A percentile compares a stretch with the other conserved stretches of the same genome.
These are phyloP conservation scores for Discostella stelligera DNA, from an alignment of 352 stramenopile species.

Conservation along the genomic window DNA sequence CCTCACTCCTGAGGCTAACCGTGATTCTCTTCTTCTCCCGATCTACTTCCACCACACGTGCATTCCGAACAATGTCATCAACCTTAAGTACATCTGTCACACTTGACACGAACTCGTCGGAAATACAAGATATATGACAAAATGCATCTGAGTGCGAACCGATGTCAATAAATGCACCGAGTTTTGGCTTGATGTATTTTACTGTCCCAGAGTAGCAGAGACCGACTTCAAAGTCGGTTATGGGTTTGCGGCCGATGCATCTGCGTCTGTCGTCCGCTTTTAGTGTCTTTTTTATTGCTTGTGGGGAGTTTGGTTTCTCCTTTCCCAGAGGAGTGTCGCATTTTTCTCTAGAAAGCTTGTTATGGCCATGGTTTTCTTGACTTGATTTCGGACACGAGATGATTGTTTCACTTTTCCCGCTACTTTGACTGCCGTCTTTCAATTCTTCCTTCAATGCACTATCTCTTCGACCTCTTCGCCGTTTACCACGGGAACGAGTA, in stretches of 20 bases:
- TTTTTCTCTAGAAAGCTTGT: constrained; percentile 5
- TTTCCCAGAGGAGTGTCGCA: background rate
- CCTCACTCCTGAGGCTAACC: constrained; percentile 69
- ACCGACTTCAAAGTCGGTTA: constrained; percentile 79
- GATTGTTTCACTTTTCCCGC: constrained; percentile 2
- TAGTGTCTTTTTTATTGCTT: constrained; percentile 40
- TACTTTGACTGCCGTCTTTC: constrained; percentile 15
- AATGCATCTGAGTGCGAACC: constrained; percentile 80
- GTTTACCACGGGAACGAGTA: constrained; percentile 44
- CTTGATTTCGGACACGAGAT: background rate
- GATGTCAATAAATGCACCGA: constrained; percentile 82
- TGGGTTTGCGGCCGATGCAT: constrained; percentile 78
- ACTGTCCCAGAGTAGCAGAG: constrained; percentile 64
- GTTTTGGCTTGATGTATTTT: constrained; percentile 74
- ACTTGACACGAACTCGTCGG: constrained; percentile 68
- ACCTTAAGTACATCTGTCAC: constrained; percentile 61
- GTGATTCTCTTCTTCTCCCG: constrained; percentile 68
- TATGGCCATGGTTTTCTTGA: constrained; percentile 8
- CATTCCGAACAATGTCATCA: constrained; percentile 54
- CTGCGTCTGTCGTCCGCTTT: constrained; percentile 65
- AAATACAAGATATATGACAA: constrained; percentile 76
- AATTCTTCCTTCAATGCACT: constrained; percentile 6
- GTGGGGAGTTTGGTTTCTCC: constrained; percentile 6
- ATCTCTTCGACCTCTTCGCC: constrained; percentile 47
- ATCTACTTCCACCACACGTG: constrained; percentile 72